phyloP scores from a whole-genome alignment of 139 green algal genomes.

The Monoraphidium neglectum region DNA sequence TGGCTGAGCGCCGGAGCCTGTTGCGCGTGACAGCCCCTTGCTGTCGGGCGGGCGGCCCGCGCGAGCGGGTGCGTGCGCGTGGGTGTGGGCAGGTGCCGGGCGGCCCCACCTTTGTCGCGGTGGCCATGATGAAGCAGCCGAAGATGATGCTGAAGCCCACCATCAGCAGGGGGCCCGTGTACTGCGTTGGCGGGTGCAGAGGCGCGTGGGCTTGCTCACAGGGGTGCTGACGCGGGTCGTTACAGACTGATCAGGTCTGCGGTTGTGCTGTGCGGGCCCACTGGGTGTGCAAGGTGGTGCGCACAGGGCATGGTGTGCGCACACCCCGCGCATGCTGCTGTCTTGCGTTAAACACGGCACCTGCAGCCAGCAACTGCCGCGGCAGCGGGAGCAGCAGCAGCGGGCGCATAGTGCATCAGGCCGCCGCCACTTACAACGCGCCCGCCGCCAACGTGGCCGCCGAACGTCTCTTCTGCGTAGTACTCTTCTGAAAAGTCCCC shows the following conservation, averaged over 20 bases:
- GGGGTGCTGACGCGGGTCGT: no score
- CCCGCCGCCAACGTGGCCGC: no score
- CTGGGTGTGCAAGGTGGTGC: not conserved
- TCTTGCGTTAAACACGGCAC: no score
- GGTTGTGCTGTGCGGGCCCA: not conserved
- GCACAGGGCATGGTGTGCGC: not conserved
- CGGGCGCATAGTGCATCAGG: not conserved
- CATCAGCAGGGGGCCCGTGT: conserved; percentile 9
- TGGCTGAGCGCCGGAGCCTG: not conserved
- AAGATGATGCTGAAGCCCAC: conserved; percentile 11
- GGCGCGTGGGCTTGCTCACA: no score
- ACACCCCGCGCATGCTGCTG: no score
- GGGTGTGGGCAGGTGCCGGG: not conserved
- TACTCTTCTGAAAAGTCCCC: no score
- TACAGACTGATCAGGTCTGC: not conserved
- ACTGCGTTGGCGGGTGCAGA: not conserved
- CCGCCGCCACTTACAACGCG: no score
- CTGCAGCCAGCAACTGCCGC: not conserved
- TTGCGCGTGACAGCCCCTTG: no score
- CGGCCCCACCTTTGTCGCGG: conserved; percentile 22
- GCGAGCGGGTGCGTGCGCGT: not conserved
- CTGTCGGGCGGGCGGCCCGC: no score
- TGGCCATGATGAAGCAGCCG: conserved; percentile 24
- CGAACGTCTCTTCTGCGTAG: no score
- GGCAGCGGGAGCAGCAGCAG: not conserved